phyloP scores from a whole-genome alignment of 306 rosid genomes.

The Prinsepia uniflora region DNA sequence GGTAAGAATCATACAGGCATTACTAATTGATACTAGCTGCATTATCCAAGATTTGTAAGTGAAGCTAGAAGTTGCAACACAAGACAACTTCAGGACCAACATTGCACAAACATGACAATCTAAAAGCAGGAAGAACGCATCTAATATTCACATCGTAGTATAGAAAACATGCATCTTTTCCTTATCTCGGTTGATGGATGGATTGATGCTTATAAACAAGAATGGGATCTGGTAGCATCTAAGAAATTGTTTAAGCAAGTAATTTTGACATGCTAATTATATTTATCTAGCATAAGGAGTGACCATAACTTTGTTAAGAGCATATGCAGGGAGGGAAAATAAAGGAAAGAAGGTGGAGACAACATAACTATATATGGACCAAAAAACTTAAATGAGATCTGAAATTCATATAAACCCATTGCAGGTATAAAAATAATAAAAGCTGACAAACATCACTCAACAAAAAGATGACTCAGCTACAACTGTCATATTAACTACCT shows the following conservation, averaged over 20 bases:
- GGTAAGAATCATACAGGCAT: neutral
- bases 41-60: neutral
- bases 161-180: neutral
- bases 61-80: conserved; percentile 1
- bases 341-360: neutral
- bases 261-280: neutral
- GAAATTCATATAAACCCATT: neutral
- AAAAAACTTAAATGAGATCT: neutral
- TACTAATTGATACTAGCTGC: neutral
- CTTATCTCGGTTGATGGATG: neutral
- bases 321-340: neutral
- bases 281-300: neutral
- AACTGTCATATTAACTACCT: conserved; percentile 43
- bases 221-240: neutral
- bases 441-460: conserved; percentile 2
- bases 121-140: neutral
- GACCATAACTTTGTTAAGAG: neutral
- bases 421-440: neutral
- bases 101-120: neutral
- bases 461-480: conserved; percentile 1
- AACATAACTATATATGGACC: neutral
- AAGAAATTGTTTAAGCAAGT: neutral
- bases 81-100: neutral
- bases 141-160: neutral
- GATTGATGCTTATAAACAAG: neutral